These are phyloP conservation scores for Fonsecaea erecta DNA, from an alignment of 2,329 filamentous ascomycete genomes.

Conservation along the genomic window DNA sequence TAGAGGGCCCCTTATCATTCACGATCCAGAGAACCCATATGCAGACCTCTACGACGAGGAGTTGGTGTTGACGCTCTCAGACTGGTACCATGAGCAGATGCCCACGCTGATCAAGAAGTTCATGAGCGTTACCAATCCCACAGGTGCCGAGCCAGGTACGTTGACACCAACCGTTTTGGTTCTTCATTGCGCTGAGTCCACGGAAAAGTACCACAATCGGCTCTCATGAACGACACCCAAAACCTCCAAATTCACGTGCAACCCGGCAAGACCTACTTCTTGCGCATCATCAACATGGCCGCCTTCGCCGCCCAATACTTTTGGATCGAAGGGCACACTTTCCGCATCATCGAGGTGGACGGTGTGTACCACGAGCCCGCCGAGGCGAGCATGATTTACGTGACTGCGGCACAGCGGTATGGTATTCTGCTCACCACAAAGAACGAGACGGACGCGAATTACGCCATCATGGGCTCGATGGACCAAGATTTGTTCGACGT, in stretches of 20 bases:
- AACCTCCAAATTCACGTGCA: constrained; percentile 64
- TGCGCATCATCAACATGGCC: constrained; percentile 74
- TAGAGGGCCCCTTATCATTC: constrained; percentile 39
- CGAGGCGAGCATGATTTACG: constrained; percentile 66
- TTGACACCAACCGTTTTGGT: background rate
- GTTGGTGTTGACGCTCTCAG: constrained; percentile 33
- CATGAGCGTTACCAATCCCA: constrained; percentile 53
- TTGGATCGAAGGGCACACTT: constrained; percentile 58
- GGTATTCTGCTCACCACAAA: constrained; percentile 63
- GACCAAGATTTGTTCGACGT: constrained; percentile 72
- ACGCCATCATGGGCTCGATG: constrained; percentile 71
- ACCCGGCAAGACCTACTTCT: constrained; percentile 72
- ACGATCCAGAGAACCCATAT: constrained; percentile 32
- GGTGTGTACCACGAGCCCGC: constrained; percentile 69
- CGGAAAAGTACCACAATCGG: constrained; percentile 62
- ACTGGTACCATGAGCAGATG: constrained; percentile 50
- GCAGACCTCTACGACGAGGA: constrained; percentile 34
- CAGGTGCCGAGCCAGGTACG: constrained; percentile 60
- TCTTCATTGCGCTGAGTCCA: background rate
- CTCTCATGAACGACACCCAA: constrained; percentile 72
- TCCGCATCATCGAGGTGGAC: constrained; percentile 74
- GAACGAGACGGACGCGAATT: constrained; percentile 66
- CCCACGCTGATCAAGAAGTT: constrained; percentile 54
- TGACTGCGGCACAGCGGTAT: constrained; percentile 70
- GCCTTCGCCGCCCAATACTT: constrained; percentile 65